phyloP scores from a whole-genome alignment of 2,329 filamentous ascomycete genomes.

The Microthyrium microscopicum region DNA sequence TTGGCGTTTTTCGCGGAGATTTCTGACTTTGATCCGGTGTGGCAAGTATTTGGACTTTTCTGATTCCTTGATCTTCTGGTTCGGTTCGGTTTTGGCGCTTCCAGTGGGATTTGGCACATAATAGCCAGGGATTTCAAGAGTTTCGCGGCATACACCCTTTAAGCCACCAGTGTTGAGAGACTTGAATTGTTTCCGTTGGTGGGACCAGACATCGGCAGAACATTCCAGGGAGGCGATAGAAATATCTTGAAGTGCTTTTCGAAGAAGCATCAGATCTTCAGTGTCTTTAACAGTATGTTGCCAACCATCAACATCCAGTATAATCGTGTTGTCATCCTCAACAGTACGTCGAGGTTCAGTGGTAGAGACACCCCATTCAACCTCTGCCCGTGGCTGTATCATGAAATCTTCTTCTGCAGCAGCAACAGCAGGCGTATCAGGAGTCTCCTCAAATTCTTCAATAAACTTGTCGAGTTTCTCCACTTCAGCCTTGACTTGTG shows the following conservation, averaged over 20 bases:
- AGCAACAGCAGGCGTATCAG: conserved; percentile 15
- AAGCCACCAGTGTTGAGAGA: conserved; percentile 44
- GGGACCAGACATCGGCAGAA: conserved; percentile 49
- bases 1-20: conserved; percentile 79
- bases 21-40: conserved; percentile 92
- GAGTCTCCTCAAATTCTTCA: conserved; percentile 27
- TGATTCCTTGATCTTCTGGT: conserved; percentile 88
- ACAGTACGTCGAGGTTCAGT: conserved; percentile 46
- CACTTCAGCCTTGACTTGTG: conserved; percentile 29
- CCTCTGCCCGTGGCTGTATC: conserved; percentile 28
- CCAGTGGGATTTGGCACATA: conserved; percentile 80
- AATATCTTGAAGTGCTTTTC: conserved; percentile 31
- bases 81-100: conserved; percentile 77
- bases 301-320: conserved; percentile 56
- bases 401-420: conserved; percentile 17
- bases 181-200: conserved; percentile 58
- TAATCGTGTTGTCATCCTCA: conserved; percentile 44
- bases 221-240: conserved; percentile 32
- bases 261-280: conserved; percentile 45
- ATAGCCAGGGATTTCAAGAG: conserved; percentile 44
- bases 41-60: conserved; percentile 98
- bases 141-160: conserved; percentile 34
- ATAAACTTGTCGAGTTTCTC: conserved; percentile 21
- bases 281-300: conserved; percentile 52
- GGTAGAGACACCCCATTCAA: conserved; percentile 44